Evolutionary conservation across 2,329 filamentous ascomycete species (phyloP), one percentile per base, ranked within the genome.

Genomic region (Fusarium denticulatum): DNA sequence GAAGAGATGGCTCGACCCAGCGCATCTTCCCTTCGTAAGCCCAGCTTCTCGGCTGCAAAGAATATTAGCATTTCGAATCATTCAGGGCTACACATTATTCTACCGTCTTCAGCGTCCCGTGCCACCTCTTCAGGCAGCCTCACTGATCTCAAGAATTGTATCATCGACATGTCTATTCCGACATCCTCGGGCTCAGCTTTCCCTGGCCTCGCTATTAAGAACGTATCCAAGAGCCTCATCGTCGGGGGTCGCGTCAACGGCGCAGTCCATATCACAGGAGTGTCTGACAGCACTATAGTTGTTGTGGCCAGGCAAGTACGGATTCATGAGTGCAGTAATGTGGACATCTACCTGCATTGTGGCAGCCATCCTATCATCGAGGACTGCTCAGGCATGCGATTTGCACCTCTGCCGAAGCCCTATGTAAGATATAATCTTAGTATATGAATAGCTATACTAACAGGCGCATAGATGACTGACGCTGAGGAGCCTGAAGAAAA

Each of bases 311-410:
- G 93, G n/a, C 96, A 99, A 82, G 94, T 97, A 77, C 90, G 96
- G 28, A 96, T 99, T 85, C 96, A 99, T 80, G 93, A 96, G 74
- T 97, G 94, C 79, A 86, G 85, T 49, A 89, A 95, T 69, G 93
- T 97, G 40, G 90, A 94, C 74, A 87, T 99, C 16, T 98, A 98
- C 80, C 85, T 99, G 66, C 89, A 92, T 73, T 95, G 93, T 79
- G 86, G 87, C 3, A 96, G 94, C 77, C 91, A 95, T 70, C 96
- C 96, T 0, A 98, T 99, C 76, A 97, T 99, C 72, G 96, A 99
- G 82, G 92, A 96, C 74, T 98, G 96, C 80, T 87, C 83, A 30
- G 88, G 86, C 20, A 89, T 99, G 79, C 88, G 92, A 16, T 98
- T 99, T 82, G 92, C 94, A 24, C 91, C 91, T 18, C 84, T 97